phyloP scores from a whole-genome alignment of 2,329 filamentous ascomycete species.

The Bimuria novae-zelandiae region DNA sequence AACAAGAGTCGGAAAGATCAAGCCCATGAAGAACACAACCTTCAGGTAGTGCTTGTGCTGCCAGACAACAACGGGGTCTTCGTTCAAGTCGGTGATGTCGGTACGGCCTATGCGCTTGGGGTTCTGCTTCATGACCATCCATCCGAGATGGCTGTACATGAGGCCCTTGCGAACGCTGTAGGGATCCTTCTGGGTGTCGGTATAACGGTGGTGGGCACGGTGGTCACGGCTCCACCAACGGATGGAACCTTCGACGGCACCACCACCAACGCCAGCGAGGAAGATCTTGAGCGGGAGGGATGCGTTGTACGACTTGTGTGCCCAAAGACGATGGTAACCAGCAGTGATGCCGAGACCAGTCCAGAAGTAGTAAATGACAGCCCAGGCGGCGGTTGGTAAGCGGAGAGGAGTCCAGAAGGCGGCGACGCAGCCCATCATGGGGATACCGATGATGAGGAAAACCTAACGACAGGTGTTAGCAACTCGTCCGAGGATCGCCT shows the following conservation, averaged over 20 bases:
- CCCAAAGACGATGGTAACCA: constrained; percentile 77
- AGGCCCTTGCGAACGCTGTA: constrained; percentile 59
- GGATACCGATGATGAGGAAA: constrained; percentile 77
- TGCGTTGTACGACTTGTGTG: constrained; percentile 55
- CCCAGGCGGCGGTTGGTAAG: constrained; percentile 73
- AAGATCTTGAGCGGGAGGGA: constrained; percentile 52
- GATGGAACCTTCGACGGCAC: constrained; percentile 56
- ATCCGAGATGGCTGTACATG: constrained; percentile 57
- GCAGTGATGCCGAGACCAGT: constrained; percentile 68
- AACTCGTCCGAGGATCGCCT: not conserved
- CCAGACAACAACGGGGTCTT: constrained; percentile 56
- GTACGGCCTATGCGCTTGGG: constrained; percentile 57
- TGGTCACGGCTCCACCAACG: constrained; percentile 57
- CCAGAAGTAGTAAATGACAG: constrained; percentile 82
- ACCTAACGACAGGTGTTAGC: constrained; percentile 63
- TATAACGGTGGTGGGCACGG: constrained; percentile 58
- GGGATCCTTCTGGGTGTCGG: constrained; percentile 59
- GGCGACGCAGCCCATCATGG: constrained; percentile 72
- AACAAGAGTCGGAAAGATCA: constrained; percentile 55
- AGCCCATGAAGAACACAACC: constrained; percentile 53
- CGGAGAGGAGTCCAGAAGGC: constrained; percentile 81
- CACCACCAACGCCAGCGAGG: constrained; percentile 54
- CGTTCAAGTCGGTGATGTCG: constrained; percentile 57
- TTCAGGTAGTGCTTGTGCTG: constrained; percentile 57
- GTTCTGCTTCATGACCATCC: constrained; percentile 62